phyloP scores from a whole-genome alignment of 805 yeast genomes.

The Barnettozyma wickerhamii region DNA sequence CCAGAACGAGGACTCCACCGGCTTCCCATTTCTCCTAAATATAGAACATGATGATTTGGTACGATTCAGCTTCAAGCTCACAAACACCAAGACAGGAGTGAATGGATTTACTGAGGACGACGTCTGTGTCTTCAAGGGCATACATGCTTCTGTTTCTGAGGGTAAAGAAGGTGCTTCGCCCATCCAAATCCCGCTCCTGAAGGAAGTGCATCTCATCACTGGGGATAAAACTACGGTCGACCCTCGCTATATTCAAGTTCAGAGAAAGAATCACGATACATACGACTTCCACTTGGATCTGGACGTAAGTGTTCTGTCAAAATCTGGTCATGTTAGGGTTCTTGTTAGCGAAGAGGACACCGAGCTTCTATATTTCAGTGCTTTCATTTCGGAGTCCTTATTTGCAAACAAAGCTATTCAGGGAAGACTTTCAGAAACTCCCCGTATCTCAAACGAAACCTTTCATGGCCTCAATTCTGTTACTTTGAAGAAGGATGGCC shows the following conservation, averaged over 20 bases:
- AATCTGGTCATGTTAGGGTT: neutral
- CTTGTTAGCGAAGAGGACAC: neutral
- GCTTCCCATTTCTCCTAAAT: constrained; percentile 11
- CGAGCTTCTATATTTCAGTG: neutral
- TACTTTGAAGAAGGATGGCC: constrained; percentile 7
- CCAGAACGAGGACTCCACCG: constrained; percentile 9
- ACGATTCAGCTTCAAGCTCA: constrained; percentile 3
- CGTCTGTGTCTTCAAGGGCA: neutral
- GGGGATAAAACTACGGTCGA: constrained; percentile 5
- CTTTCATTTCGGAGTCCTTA: neutral
- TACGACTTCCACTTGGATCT: constrained; percentile 1
- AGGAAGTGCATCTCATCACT: neutral
- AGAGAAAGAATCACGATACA: constrained; percentile 3
- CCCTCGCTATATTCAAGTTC: neutral
- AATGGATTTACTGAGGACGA: neutral
- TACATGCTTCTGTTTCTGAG: neutral
- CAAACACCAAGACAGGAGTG: neutral
- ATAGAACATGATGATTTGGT: constrained; percentile 1
- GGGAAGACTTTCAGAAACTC: neutral
- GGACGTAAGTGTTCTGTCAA: neutral
- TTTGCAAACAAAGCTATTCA: neutral
- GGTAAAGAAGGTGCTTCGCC: too few relatives aligned
- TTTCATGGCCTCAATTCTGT: constrained; percentile 1
- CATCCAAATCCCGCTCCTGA: neutral
- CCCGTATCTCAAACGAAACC: neutral